Conservation (phyloP, 2,329 filamentous ascomycete species). For the Cladosporium sp. region DNA sequence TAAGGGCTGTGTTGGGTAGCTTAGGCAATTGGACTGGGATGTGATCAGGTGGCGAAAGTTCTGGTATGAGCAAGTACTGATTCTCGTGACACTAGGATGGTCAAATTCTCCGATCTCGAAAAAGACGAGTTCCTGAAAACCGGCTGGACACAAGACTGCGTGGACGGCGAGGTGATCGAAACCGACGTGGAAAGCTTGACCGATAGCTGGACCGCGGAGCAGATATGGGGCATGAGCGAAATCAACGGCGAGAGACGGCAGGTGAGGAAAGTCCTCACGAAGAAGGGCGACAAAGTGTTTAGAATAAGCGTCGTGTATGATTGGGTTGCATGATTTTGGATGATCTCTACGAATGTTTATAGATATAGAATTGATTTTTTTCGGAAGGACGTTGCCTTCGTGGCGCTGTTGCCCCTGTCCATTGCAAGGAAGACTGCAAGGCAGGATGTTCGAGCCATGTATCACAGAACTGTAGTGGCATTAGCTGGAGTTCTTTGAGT, state of each 20-base stretch:
- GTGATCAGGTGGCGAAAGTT: too few relatives aligned
- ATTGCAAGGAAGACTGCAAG: too few relatives aligned
- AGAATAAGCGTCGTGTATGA: slow-evolving; percentile 42
- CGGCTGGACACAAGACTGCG: slow-evolving; percentile 55
- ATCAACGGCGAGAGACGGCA: slow-evolving; percentile 39
- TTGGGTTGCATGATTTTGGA: slow-evolving; percentile 20
- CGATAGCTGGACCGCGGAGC: slow-evolving; percentile 51
- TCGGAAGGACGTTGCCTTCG: too few relatives aligned
- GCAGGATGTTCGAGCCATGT: too few relatives aligned
- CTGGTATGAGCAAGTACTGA: too few relatives aligned
- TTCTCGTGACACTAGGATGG: slow-evolving; percentile 23
- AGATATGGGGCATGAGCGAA: slow-evolving; percentile 47
- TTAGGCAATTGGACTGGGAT: too few relatives aligned
- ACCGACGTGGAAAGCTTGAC: slow-evolving; percentile 46
- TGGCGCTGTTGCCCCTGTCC: too few relatives aligned
- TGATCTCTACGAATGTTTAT: not conserved
- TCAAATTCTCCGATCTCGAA: slow-evolving; percentile 35
- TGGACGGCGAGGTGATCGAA: slow-evolving; percentile 42
- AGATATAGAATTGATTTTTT: not conserved
- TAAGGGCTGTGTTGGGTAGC: too few relatives aligned
- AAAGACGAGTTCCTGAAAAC: slow-evolving; percentile 49
- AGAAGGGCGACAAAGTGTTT: slow-evolving; percentile 35
- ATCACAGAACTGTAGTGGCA: not conserved
- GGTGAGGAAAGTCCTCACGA: slow-evolving; percentile 33
- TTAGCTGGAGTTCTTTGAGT: too few relatives aligned